phyloP scores from a whole-genome alignment of 345 rosid genomes.

The Arabis hirsuta region DNA sequence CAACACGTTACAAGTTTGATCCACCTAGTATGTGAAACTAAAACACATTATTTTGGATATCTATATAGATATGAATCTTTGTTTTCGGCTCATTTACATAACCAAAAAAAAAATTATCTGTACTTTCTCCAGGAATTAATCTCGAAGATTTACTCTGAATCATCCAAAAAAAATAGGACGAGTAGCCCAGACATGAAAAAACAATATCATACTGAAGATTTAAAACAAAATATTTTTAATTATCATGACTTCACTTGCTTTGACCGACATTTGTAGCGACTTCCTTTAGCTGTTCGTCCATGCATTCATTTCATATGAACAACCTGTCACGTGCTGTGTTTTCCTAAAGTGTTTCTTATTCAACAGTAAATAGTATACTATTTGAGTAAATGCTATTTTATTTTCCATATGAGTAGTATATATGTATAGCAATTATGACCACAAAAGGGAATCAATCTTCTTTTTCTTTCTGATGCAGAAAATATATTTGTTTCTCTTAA shows the following conservation, averaged over 20 bases:
- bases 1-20: too few species aligned
- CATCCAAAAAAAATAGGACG: too few species aligned
- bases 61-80: too few species aligned
- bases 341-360: constrained; percentile 23
- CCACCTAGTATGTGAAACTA: too few species aligned
- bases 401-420: constrained; percentile 19
- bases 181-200: too few species aligned
- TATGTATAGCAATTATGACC: not conserved
- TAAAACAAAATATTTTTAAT: too few species aligned
- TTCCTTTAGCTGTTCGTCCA: constrained; percentile 24
- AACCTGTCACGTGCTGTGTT: constrained; percentile 43
- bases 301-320: constrained; percentile 43
- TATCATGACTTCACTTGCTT: constrained; percentile 21
- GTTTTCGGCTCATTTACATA: too few species aligned
- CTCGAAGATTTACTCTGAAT: too few species aligned
- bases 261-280: constrained; percentile 35
- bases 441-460: constrained; percentile 15
- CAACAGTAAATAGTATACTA: constrained; percentile 6
- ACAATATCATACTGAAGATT: too few species aligned
- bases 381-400: constrained; percentile 17
- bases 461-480: not conserved
- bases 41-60: too few species aligned
- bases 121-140: too few species aligned
- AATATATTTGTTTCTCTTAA: constrained; percentile 21
- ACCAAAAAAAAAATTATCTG: too few species aligned